Conservation (phyloP, 1,139 yeast genomes). For the Ogataea hybrid region DNA sequence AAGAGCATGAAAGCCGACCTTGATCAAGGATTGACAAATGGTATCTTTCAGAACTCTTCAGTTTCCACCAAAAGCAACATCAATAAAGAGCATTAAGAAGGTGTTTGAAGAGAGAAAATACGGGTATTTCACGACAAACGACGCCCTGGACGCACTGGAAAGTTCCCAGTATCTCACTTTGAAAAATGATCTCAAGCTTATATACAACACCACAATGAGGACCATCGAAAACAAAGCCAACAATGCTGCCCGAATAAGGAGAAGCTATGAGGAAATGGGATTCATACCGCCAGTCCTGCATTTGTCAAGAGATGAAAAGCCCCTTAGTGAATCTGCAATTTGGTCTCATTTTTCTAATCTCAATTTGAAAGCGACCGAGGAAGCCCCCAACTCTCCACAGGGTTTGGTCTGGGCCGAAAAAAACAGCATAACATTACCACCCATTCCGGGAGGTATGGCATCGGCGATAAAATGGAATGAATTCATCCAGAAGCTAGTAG, state of each 20-base stretch:
- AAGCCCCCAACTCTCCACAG: not conserved
- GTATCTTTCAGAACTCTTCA: too few species aligned
- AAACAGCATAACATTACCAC: not conserved
- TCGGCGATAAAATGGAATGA: conserved; percentile 6
- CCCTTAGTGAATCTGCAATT: not conserved
- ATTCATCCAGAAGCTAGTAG: conserved; percentile 5
- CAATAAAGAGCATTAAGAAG: too few species aligned
- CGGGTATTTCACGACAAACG: too few species aligned
- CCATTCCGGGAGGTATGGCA: not conserved
- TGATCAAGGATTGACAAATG: too few species aligned
- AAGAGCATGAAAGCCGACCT: too few species aligned
- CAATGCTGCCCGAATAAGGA: not conserved
- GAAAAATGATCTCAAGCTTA: too few species aligned
- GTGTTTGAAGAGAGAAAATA: not conserved
- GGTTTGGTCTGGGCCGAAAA: not conserved
- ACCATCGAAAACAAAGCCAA: not conserved
- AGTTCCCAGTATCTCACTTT: too few species aligned
- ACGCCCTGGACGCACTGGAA: too few species aligned
- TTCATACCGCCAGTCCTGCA: not conserved
- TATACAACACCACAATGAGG: not conserved
- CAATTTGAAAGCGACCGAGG: not conserved
- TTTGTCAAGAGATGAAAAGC: not conserved
- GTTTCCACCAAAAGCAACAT: too few species aligned
- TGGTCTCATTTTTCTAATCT: conserved; percentile 2
- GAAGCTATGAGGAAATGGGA: not conserved